These are phyloP conservation scores for Adansonia rubrostipa DNA, from an alignment of 441 rosid genomes.

Conservation along the genomic window DNA sequence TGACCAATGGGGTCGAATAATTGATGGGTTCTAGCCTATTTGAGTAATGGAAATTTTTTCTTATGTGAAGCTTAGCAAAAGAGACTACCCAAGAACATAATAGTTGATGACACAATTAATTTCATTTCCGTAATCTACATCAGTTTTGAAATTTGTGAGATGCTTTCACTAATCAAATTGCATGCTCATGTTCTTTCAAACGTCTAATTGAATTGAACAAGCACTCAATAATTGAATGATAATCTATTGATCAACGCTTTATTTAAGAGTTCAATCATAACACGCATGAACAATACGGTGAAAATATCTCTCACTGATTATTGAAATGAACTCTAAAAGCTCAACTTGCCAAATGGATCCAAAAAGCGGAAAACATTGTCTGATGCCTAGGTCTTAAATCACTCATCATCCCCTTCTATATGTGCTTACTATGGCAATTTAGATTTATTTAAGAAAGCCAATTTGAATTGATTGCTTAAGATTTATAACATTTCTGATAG, in stretches of 20 bases:
- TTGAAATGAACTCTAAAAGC: no score
- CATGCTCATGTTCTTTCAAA: constrained; percentile 23
- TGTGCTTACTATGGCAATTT: background rate
- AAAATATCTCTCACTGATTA: no score
- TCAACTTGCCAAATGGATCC: background rate
- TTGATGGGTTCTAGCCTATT: constrained; percentile 5
- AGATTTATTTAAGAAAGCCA: no score
- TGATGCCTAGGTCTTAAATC: background rate
- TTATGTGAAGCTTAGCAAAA: background rate
- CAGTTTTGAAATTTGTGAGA: background rate
- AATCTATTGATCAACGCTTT: background rate
- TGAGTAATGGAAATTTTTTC: background rate
- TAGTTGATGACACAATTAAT: background rate
- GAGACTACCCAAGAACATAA: background rate
- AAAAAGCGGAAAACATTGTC: background rate
- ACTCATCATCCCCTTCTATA: background rate
- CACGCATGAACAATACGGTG: background rate
- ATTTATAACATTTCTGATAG: no score
- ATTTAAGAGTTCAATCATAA: background rate
- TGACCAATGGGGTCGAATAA: constrained; percentile 7
- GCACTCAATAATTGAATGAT: constrained; percentile 16
- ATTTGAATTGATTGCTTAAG: no score
- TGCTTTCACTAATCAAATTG: constrained; percentile 6
- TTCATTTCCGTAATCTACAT: constrained; percentile 24
- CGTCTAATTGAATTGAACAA: constrained; percentile 22